These are phyloP conservation scores for Elsinoe australis DNA, from an alignment of 2,329 filamentous ascomycete species.

Conservation along the genomic window DNA sequence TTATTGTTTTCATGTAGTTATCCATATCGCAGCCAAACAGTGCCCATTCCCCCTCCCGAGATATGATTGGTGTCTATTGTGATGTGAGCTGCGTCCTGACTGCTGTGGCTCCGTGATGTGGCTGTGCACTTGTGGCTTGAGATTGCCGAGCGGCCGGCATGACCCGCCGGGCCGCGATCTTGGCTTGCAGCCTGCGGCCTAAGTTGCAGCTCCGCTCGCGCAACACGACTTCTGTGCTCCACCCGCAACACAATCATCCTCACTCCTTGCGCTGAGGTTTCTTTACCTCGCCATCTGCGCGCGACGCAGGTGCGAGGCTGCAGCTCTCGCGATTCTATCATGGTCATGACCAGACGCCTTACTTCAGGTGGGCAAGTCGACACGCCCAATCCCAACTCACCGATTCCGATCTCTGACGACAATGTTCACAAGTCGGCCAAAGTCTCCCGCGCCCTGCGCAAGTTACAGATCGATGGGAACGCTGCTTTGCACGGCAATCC, in stretches of 20 bases:
- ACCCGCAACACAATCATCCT: not conserved
- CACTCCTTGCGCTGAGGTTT: not conserved
- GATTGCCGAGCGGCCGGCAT: no score
- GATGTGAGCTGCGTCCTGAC: no score
- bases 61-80: no score
- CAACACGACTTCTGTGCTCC: no score
- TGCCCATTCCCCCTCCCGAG: no score
- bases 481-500: not conserved
- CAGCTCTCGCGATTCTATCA: not conserved
- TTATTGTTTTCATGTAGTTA: no score
- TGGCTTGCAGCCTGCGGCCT: no score
- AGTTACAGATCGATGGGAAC: conserved; percentile 14
- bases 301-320: conserved; percentile 10
- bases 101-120: no score
- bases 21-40: no score
- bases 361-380: not conserved
- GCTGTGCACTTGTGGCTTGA: no score
- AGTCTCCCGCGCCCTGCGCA: conserved; percentile 4
- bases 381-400: not conserved
- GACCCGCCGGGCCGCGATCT: no score
- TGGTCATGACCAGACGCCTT: conserved; percentile 12
- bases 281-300: conserved; percentile 13
- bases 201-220: no score
- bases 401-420: not conserved
- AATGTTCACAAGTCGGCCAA: not conserved